Conservation (phyloP, 371 early-diverging fungal species). For the Mucor sp. region DNA sequence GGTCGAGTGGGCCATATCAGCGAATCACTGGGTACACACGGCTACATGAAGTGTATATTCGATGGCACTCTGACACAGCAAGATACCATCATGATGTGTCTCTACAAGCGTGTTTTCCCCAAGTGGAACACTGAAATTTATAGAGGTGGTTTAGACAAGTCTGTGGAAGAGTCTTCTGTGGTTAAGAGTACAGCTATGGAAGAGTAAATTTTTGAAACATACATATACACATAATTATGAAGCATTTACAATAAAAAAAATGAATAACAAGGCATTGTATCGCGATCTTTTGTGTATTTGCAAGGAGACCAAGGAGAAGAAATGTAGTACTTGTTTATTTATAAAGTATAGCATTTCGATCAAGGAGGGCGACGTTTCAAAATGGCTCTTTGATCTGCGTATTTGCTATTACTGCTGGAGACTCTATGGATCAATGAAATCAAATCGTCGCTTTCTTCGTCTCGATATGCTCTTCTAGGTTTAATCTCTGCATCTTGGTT, state of each 20-base stretch:
- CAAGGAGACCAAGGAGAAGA: background rate
- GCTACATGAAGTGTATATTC: conserved; percentile 95
- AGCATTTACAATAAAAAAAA: conserved; percentile 6
- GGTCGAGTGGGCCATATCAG: conserved; percentile 92
- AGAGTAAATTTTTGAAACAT: conserved; percentile 1
- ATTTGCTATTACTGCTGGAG: background rate
- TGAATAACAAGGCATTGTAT: background rate
- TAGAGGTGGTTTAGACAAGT: conserved; percentile 23
- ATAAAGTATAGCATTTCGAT: background rate
- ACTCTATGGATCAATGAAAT: conserved; percentile 2
- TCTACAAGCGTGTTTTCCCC: conserved; percentile 96
- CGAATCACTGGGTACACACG: conserved; percentile 96
- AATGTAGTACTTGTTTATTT: background rate
- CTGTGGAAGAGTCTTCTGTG: conserved; percentile 15
- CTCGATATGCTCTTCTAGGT: conserved; percentile 1
- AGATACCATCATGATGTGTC: conserved; percentile 92
- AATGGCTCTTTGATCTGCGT: conserved; percentile 3
- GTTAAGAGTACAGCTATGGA: conserved; percentile 22
- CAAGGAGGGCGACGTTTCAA: background rate
- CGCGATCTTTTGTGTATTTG: background rate
- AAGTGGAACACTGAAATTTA: conserved; percentile 75
- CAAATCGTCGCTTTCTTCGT: background rate
- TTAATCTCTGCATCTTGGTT: conserved; percentile 10
- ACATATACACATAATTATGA: background rate
- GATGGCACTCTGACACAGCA: conserved; percentile 89